These are phyloP conservation scores for Aspergillus melleus DNA, from an alignment of 2,329 filamentous ascomycete species.

Conservation along the genomic window DNA sequence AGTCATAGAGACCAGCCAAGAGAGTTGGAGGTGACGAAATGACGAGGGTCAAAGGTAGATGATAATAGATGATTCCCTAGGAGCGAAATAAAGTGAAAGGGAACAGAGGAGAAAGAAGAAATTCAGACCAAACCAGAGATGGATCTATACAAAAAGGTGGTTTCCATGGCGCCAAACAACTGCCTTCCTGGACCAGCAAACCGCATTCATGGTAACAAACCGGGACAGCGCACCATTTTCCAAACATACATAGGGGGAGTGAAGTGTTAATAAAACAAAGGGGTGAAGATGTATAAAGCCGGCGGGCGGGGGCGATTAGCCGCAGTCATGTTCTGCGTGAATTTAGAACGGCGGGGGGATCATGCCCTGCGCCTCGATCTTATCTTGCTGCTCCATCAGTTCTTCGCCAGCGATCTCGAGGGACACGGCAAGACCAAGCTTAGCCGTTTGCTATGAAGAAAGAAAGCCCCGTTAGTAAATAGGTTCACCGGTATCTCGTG, in stretches of 20 bases:
- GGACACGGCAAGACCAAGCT: slow-evolving; percentile 90
- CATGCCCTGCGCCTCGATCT: slow-evolving; percentile 43
- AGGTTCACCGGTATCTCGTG: background rate
- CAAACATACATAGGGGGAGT: slow-evolving; percentile 33
- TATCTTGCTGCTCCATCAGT: slow-evolving; percentile 80
- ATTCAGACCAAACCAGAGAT: slow-evolving; percentile 22
- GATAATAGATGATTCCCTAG: slow-evolving; percentile 28
- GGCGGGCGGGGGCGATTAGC: slow-evolving; percentile 17
- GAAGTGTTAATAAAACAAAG: slow-evolving; percentile 49
- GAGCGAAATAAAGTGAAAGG: slow-evolving; percentile 21
- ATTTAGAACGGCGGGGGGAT: slow-evolving; percentile 52
- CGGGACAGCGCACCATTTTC: slow-evolving; percentile 34
- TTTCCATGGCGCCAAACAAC: slow-evolving; percentile 41
- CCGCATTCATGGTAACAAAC: slow-evolving; percentile 32
- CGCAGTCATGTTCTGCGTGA: slow-evolving; percentile 11
- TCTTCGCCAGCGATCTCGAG: slow-evolving; percentile 84
- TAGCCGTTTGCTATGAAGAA: slow-evolving; percentile 75
- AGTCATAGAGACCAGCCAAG: slow-evolving; percentile 25
- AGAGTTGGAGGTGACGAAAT: slow-evolving; percentile 24
- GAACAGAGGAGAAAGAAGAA: slow-evolving; percentile 14
- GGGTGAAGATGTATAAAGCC: slow-evolving; percentile 32
- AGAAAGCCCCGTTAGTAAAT: slow-evolving; percentile 5
- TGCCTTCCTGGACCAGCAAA: slow-evolving; percentile 35
- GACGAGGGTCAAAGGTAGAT: slow-evolving; percentile 24
- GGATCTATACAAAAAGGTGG: slow-evolving; percentile 42